phyloP scores from a whole-genome alignment of 345 rosid genomes.

The Brassica juncea region DNA sequence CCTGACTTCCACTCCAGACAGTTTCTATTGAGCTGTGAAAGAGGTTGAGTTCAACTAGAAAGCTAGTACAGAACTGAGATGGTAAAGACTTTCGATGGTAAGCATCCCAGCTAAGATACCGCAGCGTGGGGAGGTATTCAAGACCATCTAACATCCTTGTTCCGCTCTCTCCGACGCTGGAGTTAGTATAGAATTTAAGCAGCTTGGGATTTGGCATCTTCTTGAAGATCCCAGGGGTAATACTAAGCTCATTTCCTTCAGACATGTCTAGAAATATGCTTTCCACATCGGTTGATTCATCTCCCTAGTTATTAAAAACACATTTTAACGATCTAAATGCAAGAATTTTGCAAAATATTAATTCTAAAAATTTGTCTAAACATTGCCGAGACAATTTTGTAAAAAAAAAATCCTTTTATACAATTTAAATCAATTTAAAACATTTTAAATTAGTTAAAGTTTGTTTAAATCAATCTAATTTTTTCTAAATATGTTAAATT shows the following conservation, averaged over 20 bases:
- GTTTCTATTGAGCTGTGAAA: conserved; percentile 33
- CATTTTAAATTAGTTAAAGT: too few relatives aligned
- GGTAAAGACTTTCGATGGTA: conserved; percentile 21
- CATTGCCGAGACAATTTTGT: too few relatives aligned
- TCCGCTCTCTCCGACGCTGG: conserved; percentile 9
- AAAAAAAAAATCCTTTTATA: too few relatives aligned
- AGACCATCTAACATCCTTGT: conserved; percentile 31
- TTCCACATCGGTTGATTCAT: conserved; percentile 33
- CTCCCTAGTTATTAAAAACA: not conserved
- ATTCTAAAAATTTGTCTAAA: too few relatives aligned
- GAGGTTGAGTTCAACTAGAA: conserved; percentile 31
- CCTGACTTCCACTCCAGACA: conserved; percentile 33
- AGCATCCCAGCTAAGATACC: conserved; percentile 31
- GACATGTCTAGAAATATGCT: conserved; percentile 31
- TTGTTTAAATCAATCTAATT: too few relatives aligned
- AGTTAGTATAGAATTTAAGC: conserved; percentile 11
- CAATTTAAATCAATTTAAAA: too few relatives aligned
- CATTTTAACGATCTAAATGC: not conserved
- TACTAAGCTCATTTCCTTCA: conserved; percentile 16
- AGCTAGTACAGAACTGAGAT: conserved; percentile 29
- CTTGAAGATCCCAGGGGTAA: conserved; percentile 21
- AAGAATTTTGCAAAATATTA: too few relatives aligned
- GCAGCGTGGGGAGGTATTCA: conserved; percentile 9
- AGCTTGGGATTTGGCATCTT: conserved; percentile 35
- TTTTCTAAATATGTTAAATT: too few relatives aligned